Evolutionary conservation across 2,329 filamentous ascomycete species (phyloP), one percentile per base, ranked within the genome.

Genomic region (Neoscytalidium dimidiatum): DNA sequence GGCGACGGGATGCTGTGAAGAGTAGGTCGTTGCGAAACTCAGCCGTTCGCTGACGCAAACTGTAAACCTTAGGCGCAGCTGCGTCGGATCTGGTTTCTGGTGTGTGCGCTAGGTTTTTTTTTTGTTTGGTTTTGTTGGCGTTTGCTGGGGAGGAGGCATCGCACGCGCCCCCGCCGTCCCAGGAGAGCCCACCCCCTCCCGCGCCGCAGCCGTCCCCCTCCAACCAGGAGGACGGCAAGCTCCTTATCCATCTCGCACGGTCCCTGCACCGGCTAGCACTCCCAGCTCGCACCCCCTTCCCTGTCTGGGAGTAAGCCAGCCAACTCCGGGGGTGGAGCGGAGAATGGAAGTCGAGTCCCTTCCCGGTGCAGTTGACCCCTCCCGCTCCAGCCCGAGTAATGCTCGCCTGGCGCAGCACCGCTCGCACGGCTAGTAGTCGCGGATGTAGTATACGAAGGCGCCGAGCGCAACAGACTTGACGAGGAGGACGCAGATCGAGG

Each of bases 381-480:
- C 6, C 28, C 43, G 11, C 41, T 5, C 26, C 44, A n/a, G 38
- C 23, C 43, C 29, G 57, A n/a, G 28, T 57, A 19, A 21, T 41
- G 14, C 9, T 51, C 29, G 43, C 43, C 19, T 21, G 29, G 29
- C 3, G 28, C 60, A 23, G 7, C 17, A 19, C 8, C 19, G 41
- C 14, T 26, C 26, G 26, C 29, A 21, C 31, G 35, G 43, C 44
- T 49, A 52, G 60, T 49, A 52, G 28, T 62, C 43, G 46, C 66
- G 35, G 9, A 68, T 51, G 43, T 62, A 66, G 28, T 66, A 23
- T 26, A 63, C 31, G 41, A 68, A 43, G 35, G 56, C 48, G 46
- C 51, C 53, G 21, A 68, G 48, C 6, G 61, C 61, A 11, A 67
- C 53, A 21, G 58, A 43, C 53, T 68, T 68, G 62, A 68, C 49